Base-by-base conservation (phyloP, 1,284 basidiomycete species). In the Grifola frondosa region DNA sequence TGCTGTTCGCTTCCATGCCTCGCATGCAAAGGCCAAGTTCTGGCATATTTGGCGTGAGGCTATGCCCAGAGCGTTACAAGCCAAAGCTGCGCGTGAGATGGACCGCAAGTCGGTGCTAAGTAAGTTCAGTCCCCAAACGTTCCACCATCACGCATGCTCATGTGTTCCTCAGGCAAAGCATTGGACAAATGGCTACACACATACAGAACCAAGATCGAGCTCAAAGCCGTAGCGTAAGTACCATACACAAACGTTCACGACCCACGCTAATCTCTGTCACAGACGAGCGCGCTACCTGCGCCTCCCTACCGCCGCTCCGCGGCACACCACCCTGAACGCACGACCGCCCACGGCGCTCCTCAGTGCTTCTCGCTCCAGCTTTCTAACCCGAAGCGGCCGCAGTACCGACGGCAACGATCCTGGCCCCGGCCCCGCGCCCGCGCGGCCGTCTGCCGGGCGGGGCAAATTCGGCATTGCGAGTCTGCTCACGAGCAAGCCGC, bases 161-260 rank as follows among this genome's bases (percentile, higher is more conserved):
- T 48, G 16, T 50, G 39, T 32, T 39, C 37, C 52, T 11, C 50
- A 91, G 88, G 70, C 37, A 75, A 68, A 60, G 71, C 61, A 32
- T 70, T 89, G 42, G 72, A 74, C 31, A 80, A 73, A 50, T 91
- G 88, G 88, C 55, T 71, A 19, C 75, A 82, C 60, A 69, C 70
- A 6, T 79, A 87, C 55, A 75, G 76, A 58, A 80, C 78, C 16
- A 88, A 84, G 59, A 74, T 82, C 29, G 81, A 84, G 30, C 73
- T 85, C 30, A 89, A 88, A 62, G 86, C 88, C 43, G 82, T 89
- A 40, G 85, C 84, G 88, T 91, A 62, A 71, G 87, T 78, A 40
- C 42, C 30, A 42, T 40, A 22, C 20, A 16, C 17, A 21, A 9
- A 4, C 30, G 44, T 6, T 16, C 28, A 11, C 26, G 24, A 26